Base-by-base conservation (phyloP, 192 early-diverging fungal species). In the Entomortierella parvispora region DNA sequence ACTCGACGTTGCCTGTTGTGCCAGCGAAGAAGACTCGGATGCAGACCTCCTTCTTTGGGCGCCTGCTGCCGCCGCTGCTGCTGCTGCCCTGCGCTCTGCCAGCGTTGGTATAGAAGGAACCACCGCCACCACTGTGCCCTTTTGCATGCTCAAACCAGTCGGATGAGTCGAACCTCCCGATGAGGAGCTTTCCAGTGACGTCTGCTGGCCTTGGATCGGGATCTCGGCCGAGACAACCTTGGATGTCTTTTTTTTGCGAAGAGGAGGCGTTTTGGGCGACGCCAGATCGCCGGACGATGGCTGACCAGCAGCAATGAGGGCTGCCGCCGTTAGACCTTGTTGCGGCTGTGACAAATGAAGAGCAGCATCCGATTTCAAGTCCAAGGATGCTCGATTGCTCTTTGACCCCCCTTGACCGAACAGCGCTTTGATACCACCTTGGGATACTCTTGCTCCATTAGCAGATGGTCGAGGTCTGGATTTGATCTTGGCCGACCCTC, bases 371-470 rank as follows among this genome's bases (percentile, higher is more conserved):
- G 59, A 25, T 58, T 76, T 76, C 2, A 76, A 52, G 43, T 76
- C 72, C 2, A 76, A 33, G 18, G 72, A 76, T 4, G 59, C 46
- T 3, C 72, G 58, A 25, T 68, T 76, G 20, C 44, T 52, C 54
- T 76, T 76, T 40, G 60, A 55, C 3, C 33, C 29, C 15, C 37
- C 31, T 51, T 62, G 64, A 29, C 72, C 72, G 44, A 76, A 76
- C n/a, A 76, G 59, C 34, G 72, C 72, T 37, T 76, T 76, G 45
- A 76, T 76, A 9, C 72, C 72, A 5, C 72, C 72, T 29, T 76
- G 72, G 28, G 72, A 76, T 12, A 76, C 48, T 34, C 72, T 60
- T 20, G 51, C 47, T 1, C 58, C 59, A 12, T 64, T 52, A 2
- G 59, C 66, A 2, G 72, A 76, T 4, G 72, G 65, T 20, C 72